These are phyloP conservation scores for Metschnikowia borealis DNA, from an alignment of 805 yeast species.

Conservation along the genomic window DNA sequence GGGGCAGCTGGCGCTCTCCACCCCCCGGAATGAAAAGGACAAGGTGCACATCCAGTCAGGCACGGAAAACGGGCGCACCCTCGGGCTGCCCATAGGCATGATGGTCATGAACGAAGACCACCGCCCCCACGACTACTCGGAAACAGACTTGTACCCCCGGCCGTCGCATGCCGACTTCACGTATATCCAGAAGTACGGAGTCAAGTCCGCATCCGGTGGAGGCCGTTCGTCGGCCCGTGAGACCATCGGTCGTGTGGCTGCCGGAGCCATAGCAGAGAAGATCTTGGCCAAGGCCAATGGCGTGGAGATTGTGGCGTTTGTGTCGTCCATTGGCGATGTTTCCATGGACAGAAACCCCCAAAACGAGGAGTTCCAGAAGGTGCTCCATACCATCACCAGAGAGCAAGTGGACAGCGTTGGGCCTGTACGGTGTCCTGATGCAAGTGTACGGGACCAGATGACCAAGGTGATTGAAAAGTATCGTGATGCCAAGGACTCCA, in stretches of 20 bases:
- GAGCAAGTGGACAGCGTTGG: slow-evolving; percentile 84
- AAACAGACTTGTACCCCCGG: slow-evolving; percentile 92
- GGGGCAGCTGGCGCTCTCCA: slow-evolving; percentile 87
- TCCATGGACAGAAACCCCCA: slow-evolving; percentile 71
- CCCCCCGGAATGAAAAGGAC: slow-evolving; percentile 96
- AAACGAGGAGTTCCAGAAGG: slow-evolving; percentile 58
- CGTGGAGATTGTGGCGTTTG: slow-evolving; percentile 95
- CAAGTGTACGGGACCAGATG: slow-evolving; percentile 68
- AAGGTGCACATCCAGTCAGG: slow-evolving; percentile 91
- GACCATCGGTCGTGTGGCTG: slow-evolving; percentile 98
- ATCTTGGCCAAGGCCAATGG: slow-evolving; percentile 68
- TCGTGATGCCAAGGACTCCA: slow-evolving; percentile 84
- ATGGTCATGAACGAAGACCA: slow-evolving; percentile 91
- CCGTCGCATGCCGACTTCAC: slow-evolving; percentile 98
- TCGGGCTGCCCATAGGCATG: slow-evolving; percentile 97
- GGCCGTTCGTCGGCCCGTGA: slow-evolving; percentile 97
- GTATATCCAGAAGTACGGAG: slow-evolving; percentile 83
- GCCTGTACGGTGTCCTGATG: slow-evolving; percentile 92
- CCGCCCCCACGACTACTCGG: slow-evolving; percentile 93
- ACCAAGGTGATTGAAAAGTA: slow-evolving; percentile 80
- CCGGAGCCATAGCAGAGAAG: slow-evolving; percentile 97
- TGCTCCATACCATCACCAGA: slow-evolving; percentile 75
- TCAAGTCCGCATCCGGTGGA: slow-evolving; percentile 94
- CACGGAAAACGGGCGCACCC: slow-evolving; percentile 81
- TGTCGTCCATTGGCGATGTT: slow-evolving; percentile 82